Evolutionary conservation across 495 filamentous ascomycete genomes (phyloP).

Genomic region (Tetracladium marchalianum): DNA sequence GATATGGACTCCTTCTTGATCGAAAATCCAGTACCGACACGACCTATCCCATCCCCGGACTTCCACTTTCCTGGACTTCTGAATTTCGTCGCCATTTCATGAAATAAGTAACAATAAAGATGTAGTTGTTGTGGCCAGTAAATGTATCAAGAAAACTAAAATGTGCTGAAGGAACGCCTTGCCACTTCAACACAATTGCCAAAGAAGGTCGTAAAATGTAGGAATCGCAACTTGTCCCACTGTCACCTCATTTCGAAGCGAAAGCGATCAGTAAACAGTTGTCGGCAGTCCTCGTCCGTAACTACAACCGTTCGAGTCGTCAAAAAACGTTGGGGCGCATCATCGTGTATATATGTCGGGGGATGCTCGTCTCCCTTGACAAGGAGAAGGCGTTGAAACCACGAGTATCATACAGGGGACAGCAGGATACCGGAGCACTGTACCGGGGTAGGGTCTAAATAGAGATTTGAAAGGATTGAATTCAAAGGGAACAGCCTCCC

Average conservation of each 20-base stretch:
- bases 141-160: no score
- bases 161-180: no score
- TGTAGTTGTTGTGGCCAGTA: background rate
- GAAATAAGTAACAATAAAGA: background rate
- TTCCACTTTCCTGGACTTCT: slow-evolving; percentile 11
- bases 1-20: slow-evolving; percentile 41
- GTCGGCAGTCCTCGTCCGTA: no score
- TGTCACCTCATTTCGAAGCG: no score
- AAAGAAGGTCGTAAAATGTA: no score
- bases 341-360: no score
- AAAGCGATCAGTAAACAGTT: no score
- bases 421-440: background rate
- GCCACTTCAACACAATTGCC: no score
- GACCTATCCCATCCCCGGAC: background rate
- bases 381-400: background rate
- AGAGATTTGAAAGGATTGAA: slow-evolving; percentile 4
- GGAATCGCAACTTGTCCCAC: no score
- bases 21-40: slow-evolving; percentile 15
- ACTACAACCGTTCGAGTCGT: no score
- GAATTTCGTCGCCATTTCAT: slow-evolving; percentile 1
- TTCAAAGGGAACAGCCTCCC: slow-evolving; percentile 7
- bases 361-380: no score
- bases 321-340: no score
- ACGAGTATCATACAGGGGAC: background rate
- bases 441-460: background rate